A percentile compares a stretch with the other conserved stretches of the same genome.
Evolutionary conservation across 2,329 filamentous ascomycete species (phyloP).

Genomic region (Pleomassaria siparia): DNA sequence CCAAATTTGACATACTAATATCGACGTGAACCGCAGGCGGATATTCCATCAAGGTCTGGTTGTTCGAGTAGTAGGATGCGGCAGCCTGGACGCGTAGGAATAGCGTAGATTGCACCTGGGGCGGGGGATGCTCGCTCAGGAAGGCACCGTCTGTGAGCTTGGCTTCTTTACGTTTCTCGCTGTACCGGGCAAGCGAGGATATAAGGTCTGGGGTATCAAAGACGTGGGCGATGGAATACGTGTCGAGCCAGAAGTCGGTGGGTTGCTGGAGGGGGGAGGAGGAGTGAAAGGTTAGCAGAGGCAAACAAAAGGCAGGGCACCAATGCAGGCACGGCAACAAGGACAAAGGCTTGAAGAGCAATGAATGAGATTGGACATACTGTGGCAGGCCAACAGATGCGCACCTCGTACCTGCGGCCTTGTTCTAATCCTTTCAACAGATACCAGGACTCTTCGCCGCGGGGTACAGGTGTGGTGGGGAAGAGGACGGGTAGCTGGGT

Average conservation of each 20-base stretch:
- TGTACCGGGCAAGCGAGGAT: conserved; percentile 65
- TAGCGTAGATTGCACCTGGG: conserved; percentile 55
- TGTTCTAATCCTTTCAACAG: conserved; percentile 70
- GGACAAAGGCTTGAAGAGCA: not conserved
- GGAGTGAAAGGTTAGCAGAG: conserved; percentile 17
- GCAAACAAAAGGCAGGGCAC: too few relatives aligned
- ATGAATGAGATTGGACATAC: conserved; percentile 36
- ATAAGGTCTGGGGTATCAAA: conserved; percentile 65
- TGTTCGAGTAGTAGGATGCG: conserved; percentile 81
- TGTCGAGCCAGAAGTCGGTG: conserved; percentile 72
- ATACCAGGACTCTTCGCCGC: conserved; percentile 74
- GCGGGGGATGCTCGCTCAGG: conserved; percentile 4
- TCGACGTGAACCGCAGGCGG: conserved; percentile 78
- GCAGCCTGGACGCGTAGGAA: conserved; percentile 74
- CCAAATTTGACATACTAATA: conserved; percentile 49
- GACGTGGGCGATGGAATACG: conserved; percentile 62
- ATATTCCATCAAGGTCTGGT: conserved; percentile 71
- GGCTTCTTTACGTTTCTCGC: conserved; percentile 51
- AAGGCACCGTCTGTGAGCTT: conserved; percentile 5
- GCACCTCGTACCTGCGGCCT: conserved; percentile 81
- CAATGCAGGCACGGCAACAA: conserved; percentile 8
- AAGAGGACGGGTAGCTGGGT: conserved; percentile 70
- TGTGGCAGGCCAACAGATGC: conserved; percentile 91
- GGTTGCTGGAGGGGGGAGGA: conserved; percentile 72
- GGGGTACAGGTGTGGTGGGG: conserved; percentile 54